phyloP scores from a whole-genome alignment of 1,284 basidiomycete species.

The Leccinum subrobustum region DNA sequence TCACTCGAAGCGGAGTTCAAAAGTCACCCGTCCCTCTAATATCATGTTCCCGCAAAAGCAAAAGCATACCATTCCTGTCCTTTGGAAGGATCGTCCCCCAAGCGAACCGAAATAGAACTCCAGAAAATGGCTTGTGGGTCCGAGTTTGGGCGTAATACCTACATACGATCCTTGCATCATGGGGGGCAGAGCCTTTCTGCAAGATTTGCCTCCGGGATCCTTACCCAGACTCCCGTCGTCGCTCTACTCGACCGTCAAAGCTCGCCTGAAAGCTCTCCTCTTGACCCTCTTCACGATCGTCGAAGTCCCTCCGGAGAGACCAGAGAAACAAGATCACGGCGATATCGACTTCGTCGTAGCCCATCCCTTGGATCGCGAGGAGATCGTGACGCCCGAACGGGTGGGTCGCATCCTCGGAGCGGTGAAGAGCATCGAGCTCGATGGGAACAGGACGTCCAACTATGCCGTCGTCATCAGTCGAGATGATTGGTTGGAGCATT shows the following conservation, averaged over 20 bases:
- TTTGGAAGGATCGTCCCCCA: slow-evolving; percentile 16
- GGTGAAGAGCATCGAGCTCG: slow-evolving; percentile 42
- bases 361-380: slow-evolving; percentile 32
- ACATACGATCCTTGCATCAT: slow-evolving; percentile 34
- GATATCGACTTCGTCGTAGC: slow-evolving; percentile 66
- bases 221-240: slow-evolving; percentile 59
- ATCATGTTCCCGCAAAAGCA: not conserved
- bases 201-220: slow-evolving; percentile 40
- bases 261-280: slow-evolving; percentile 41
- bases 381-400: slow-evolving; percentile 37
- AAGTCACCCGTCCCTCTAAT: not conserved
- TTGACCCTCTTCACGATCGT: slow-evolving; percentile 48
- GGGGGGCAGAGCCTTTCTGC: slow-evolving; percentile 67
- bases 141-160: not conserved
- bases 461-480: slow-evolving; percentile 51
- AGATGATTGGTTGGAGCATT: slow-evolving; percentile 24
- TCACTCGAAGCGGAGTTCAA: slow-evolving; percentile 17
- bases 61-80: slow-evolving; percentile 15
- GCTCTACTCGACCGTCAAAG: slow-evolving; percentile 52
- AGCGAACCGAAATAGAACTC: not conserved
- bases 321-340: slow-evolving; percentile 61
- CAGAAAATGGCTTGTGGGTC: slow-evolving; percentile 2
- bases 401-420: slow-evolving; percentile 50
- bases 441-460: slow-evolving; percentile 57
- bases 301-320: slow-evolving; percentile 56